Conservation (phyloP, 257 asterid species). For the Avicennia marina region DNA sequence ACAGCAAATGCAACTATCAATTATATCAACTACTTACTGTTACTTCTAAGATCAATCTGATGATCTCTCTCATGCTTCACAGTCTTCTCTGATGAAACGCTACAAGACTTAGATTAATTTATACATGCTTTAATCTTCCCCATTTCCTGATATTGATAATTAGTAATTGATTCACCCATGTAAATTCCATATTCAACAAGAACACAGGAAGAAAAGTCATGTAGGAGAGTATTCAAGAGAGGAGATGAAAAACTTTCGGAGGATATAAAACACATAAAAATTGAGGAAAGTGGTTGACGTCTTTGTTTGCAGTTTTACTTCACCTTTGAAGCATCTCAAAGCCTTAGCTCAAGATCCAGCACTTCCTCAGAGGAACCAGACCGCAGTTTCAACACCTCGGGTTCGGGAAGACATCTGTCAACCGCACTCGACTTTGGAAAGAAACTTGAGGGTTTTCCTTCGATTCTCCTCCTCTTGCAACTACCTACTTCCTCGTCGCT, state of each 20-base stretch:
- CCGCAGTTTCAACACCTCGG: slow-evolving; percentile 25
- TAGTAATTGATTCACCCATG: slow-evolving; percentile 14
- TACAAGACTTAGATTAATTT: too few relatives aligned
- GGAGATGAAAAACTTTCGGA: background rate
- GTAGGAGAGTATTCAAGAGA: too few relatives aligned
- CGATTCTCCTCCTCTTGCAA: slow-evolving; percentile 59
- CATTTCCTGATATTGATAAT: slow-evolving; percentile 1
- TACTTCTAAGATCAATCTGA: background rate
- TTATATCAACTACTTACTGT: background rate
- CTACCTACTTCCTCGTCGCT: slow-evolving; percentile 35
- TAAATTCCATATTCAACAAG: slow-evolving; percentile 21
- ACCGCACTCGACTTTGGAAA: background rate
- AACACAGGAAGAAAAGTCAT: slow-evolving; percentile 14
- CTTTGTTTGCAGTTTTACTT: slow-evolving; percentile 11
- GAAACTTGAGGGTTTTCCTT: slow-evolving; percentile 23
- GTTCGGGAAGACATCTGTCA: slow-evolving; percentile 20
- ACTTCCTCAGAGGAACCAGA: slow-evolving; percentile 38
- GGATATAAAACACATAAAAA: slow-evolving; percentile 22
- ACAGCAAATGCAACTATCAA: slow-evolving; percentile 8
- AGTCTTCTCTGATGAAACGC: background rate
- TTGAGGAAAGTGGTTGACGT: background rate
- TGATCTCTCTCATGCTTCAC: background rate
- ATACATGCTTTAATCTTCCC: background rate
- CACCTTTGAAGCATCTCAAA: slow-evolving; percentile 69
- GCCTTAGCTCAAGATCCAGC: slow-evolving; percentile 91